Conservation (phyloP, 768 basidiomycete species). For the Lenzites betulinus region DNA sequence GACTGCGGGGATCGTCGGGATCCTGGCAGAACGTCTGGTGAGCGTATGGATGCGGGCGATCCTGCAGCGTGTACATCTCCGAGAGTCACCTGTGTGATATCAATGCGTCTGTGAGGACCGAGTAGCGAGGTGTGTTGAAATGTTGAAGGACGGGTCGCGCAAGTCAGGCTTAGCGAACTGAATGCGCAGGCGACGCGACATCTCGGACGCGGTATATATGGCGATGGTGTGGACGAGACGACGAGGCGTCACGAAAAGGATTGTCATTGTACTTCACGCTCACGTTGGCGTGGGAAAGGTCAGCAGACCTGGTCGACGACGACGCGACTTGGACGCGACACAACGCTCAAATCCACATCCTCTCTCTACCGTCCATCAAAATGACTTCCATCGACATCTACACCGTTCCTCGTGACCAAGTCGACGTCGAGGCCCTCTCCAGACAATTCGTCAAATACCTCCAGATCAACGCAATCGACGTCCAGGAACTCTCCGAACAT, state of each 20-base stretch:
- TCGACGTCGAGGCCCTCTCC: constrained; percentile 4
- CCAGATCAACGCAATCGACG: background rate
- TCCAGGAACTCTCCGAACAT: background rate
- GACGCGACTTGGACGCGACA: no score
- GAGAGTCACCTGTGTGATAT: no score
- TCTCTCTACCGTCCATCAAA: background rate
- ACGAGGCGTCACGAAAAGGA: background rate
- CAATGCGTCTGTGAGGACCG: no score
- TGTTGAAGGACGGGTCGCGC: no score
- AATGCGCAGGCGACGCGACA: background rate
- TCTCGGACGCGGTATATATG: background rate
- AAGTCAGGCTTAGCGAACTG: background rate
- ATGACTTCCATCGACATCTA: background rate
- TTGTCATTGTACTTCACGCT: no score
- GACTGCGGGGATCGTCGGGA: no score
- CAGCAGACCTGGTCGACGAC: no score
- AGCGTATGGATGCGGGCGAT: no score
- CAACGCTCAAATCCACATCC: background rate
- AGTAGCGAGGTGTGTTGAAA: no score
- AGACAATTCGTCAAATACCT: background rate
- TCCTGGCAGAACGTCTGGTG: no score
- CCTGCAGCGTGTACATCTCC: no score
- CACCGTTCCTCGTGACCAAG: constrained; percentile 4
- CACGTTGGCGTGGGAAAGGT: no score
- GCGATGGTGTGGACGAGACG: background rate